phyloP scores from a whole-genome alignment of 345 rosid species.

The Linum lewisii region DNA sequence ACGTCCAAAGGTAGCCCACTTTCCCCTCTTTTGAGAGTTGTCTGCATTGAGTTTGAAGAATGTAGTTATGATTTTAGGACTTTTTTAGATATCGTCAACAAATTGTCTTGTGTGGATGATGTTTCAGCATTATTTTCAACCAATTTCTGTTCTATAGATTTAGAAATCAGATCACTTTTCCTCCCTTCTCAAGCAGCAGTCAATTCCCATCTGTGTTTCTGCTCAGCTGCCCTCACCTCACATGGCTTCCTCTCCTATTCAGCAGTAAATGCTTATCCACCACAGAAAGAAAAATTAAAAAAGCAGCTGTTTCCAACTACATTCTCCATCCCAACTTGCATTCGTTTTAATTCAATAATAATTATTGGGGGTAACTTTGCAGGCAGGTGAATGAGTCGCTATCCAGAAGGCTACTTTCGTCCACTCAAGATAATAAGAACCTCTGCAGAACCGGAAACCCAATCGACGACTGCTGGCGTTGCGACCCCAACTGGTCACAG shows the following conservation, averaged over 20 bases:
- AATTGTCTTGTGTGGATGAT: neutral
- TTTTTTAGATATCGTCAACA: neutral
- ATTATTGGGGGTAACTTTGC: constrained; percentile 6
- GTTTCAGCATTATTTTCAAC: neutral
- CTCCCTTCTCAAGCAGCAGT: too few relatives aligned
- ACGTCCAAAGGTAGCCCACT: constrained; percentile 34
- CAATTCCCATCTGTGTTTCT: neutral
- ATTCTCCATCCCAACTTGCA: neutral
- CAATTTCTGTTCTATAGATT: neutral
- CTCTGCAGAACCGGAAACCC: constrained; percentile 22
- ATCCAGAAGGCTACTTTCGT: constrained; percentile 18
- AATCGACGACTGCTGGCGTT: constrained; percentile 25
- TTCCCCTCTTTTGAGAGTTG: neutral
- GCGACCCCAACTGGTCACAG: constrained; percentile 16
- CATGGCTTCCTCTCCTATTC: neutral
- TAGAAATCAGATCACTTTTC: too few relatives aligned
- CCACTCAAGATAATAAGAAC: constrained; percentile 12
- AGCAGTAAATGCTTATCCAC: neutral
- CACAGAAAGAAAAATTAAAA: neutral
- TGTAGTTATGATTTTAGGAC: neutral
- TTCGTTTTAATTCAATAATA: too few relatives aligned
- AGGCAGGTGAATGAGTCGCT: constrained; percentile 32
- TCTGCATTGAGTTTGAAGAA: neutral
- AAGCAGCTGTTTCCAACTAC: neutral
- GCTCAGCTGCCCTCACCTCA: neutral